Base-by-base conservation (phyloP, 2,329 filamentous ascomycete genomes). In the Pseudocercospora fuligena region DNA sequence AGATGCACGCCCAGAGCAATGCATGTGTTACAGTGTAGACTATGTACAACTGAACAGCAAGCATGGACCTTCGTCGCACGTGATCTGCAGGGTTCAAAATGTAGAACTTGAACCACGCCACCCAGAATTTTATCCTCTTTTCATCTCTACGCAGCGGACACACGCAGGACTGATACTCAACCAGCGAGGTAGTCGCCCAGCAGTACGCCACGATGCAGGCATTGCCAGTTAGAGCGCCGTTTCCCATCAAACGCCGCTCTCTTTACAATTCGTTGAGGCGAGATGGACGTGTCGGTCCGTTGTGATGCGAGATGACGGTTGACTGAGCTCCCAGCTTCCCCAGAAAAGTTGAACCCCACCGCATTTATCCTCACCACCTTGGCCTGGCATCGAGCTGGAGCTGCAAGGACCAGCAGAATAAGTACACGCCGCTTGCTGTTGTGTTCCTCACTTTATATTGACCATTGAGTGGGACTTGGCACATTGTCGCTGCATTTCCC, bases 341-440 rank as follows among this genome's bases (percentile, higher is more conserved):
- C 40, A 43, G 40, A 19, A 43, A 43, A 43, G 40, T 43, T 43
- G 40, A 43, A 43, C 40, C 40, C 40, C 40, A 43, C 40, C 40
- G 40, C 40, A 43, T 43, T 43, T 9, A 27, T 25, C 51, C 57
- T 33, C 53, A 23, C 54, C 43, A 29, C 62, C 31, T 53, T 56
- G 57, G 46, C 46, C 70, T 74, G 33, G 33, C 12, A 36, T 11
- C 33, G 33, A 36, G 11, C 33, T 36, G 33, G 33, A 36, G 11
- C 33, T 36, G 33, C 33, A 36, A 36, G 11, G 33, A 36, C 33
- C 33, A 36, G 33, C 33, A 36, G 33, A 36, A 36, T 36, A 36
- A 36, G 33, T 36, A 36, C 33, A 36, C 1, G 33, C 33, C 11
- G 33, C 33, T 14, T 36, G 33, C 33, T 14, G 33, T 40, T 40